Base-by-base conservation (phyloP, 345 rosid genomes). In the Carallia brachiata region DNA sequence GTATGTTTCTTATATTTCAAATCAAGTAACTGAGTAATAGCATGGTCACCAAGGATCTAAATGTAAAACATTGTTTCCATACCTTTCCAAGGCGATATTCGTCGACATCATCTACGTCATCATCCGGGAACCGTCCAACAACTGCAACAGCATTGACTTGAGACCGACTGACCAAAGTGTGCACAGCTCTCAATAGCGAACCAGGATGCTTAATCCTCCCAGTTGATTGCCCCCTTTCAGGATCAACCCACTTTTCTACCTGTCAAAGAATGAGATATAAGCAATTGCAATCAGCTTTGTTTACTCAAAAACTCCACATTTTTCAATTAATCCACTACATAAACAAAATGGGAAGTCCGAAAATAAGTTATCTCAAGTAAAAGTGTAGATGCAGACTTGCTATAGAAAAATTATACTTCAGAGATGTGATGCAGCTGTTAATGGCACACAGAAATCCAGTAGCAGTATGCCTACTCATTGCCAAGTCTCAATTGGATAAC, bases 191-290 rank as follows among this genome's bases (percentile, higher is more conserved):
- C 66, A 87, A 66, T 30, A 83, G 71, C 5, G 89, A 71, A 8
- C 66, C 81, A 61, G 91, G 89, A 68, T 81, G 84, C 74, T 74
- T 84, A 59, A 87, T 83, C 69, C 86, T 83, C 53, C 87, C 91
- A 17, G 87, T 84, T 68, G 91, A 87, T 68, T 87, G 83, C 40
- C 91, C 85, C 62, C 70, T 87, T 68, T 71, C 77, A 23, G 86
- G 81, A 73, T 84, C 83, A 28, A 87, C 68, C 87, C 91, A 87
- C 75, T 85, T 84, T 65, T 83, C 86, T 64, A 84, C 87, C 86
- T 84, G 78, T 52, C 5, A 30, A 50, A 64, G 47, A 34, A 63
- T 10, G 32, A 54, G 27, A 15, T 57, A 47, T 44, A 23, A 32
- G 7, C 48, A 28, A 53, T 40, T 3, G 15, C 62, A 54, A 30